Conservation (phyloP, 352 stramenopile species). For the Phytopythium sindhum region DNA sequence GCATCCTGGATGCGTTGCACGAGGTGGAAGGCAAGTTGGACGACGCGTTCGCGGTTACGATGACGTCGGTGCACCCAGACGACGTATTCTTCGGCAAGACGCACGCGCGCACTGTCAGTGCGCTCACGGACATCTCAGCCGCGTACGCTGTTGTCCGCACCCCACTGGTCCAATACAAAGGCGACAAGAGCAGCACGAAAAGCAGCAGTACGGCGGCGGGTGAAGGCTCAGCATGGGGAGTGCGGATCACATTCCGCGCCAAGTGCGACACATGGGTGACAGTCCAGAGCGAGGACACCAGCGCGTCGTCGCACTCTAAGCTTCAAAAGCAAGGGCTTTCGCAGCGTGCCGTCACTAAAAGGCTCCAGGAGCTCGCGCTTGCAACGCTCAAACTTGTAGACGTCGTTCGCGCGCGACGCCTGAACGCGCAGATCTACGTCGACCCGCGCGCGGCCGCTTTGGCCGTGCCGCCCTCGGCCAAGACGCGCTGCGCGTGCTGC, state of each 20-base stretch:
- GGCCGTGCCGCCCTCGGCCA: background rate
- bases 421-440: slow-evolving; percentile 21
- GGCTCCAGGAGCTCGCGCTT: slow-evolving; percentile 1
- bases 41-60: slow-evolving; percentile 29
- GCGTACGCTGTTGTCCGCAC: slow-evolving; percentile 31
- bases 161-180: background rate
- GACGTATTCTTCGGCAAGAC: slow-evolving; percentile 48
- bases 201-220: too few relatives aligned
- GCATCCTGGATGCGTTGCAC: slow-evolving; percentile 20
- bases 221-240: background rate
- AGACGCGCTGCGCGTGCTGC: slow-evolving; percentile 16
- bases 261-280: slow-evolving; percentile 3
- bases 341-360: background rate
- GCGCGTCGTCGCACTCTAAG: background rate
- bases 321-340: background rate
- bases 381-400: background rate
- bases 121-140: slow-evolving; percentile 4
- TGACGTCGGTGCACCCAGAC: slow-evolving; percentile 38
- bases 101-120: slow-evolving; percentile 14
- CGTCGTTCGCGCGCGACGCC: slow-evolving; percentile 23
- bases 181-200: background rate
- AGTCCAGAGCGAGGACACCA: background rate
- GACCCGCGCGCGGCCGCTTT: background rate
- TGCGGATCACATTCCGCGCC: slow-evolving; percentile 37
- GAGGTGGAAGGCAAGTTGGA: background rate